Evolutionary conservation across 2,329 filamentous ascomycete species (phyloP), one percentile per base, ranked within the genome.

Genomic region (Fusarium kyushuense): DNA sequence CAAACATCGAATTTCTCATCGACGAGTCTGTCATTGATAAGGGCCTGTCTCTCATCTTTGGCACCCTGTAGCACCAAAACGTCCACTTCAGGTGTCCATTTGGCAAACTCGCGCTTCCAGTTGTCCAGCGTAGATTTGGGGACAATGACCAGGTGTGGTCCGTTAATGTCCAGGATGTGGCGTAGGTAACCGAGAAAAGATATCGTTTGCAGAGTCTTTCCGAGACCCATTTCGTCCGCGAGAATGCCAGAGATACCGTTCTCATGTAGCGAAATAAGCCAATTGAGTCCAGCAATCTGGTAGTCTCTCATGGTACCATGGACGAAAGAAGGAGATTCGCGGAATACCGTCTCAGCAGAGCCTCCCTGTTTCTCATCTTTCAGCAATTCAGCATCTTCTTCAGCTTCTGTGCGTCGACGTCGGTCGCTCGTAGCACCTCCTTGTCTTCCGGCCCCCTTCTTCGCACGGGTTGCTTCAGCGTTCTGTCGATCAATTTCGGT

Each of bases 231-330:
- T 82, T 99, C 96, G 76, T 99, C 96, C 64, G 96, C 96, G 49
- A 99, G 84, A 67, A 99, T 99, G 72, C 96, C 96, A 21, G 95
- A 98, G 71, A 99, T 99, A 83, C 96, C 96, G 75, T 99, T 99
- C 80, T 99, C 96, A 75, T 99, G 96, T 8, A 99, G 86, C 14
- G 94, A 98, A 72, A 99, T 94, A 45, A 99, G 87, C 96, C 96
- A 99, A 79, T 99, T 99, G 71, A 99, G 84, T 70, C 96, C 96
- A 33, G 93, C 92, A 72, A 99, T 85, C 79, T 99, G 96, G 80
- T 99, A 99, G 79, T 99, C 96, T 76, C 96, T 90, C 93, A 99
- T 97, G 58, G 87, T 84, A 43, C 96, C 92, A 17, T 97, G 82
- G 67, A 99, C 90, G 77, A 92, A 99, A n/a, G 90, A 81, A 14